Base-by-base conservation (phyloP, 75 land plant genomes). In the Adiantum capillusveneris region DNA sequence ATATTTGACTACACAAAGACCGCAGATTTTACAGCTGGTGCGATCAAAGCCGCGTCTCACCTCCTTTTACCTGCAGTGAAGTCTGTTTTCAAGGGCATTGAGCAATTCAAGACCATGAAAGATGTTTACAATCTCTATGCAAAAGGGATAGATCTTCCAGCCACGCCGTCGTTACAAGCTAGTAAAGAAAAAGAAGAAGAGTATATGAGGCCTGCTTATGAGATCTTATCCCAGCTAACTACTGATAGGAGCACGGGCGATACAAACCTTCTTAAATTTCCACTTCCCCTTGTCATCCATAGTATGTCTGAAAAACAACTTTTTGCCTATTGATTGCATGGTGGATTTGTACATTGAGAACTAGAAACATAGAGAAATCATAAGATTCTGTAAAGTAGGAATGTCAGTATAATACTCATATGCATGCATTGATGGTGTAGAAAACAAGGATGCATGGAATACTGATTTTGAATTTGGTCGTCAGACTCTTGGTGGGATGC, bases 401-500 rank as follows among this genome's bases (percentile, higher is more conserved):
- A n/a, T n/a, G n/a, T n/a, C n/a, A n/a, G n/a, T n/a, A n/a, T n/a
- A n/a, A n/a, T n/a, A n/a, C n/a, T n/a, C n/a, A n/a, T n/a, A n/a
- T n/a, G n/a, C n/a, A 0, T 17, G 50, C 27, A 1, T 6, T 19
- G 29, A 41, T 61, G 53, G 9, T 41, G 59, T 57, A 83, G 86
- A 54, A 58, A 70, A 83, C 30, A 69, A 76, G 61, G 60, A 31
- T 39, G 97, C 84, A n/a, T 91, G 93, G 88, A 71, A 71, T 26
- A 72, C 72, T 13, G 97, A 91, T 65, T 85, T 71, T 62, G 97
- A 87, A 53, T 91, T 91, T 55, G 83, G 72, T 0, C 68, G 97
- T 50, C 88, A 91, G 59, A 87, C 79, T 87, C 79, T 91, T 9
- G 92, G 88, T 25, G 97, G 97, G 34, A 44, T 84, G 6, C 77